Percentiles rank a stretch among this genome's conserved stretches.
These are phyloP conservation scores for Yarrowia galli DNA, from an alignment of 1,139 yeast species.

Conservation along the genomic window DNA sequence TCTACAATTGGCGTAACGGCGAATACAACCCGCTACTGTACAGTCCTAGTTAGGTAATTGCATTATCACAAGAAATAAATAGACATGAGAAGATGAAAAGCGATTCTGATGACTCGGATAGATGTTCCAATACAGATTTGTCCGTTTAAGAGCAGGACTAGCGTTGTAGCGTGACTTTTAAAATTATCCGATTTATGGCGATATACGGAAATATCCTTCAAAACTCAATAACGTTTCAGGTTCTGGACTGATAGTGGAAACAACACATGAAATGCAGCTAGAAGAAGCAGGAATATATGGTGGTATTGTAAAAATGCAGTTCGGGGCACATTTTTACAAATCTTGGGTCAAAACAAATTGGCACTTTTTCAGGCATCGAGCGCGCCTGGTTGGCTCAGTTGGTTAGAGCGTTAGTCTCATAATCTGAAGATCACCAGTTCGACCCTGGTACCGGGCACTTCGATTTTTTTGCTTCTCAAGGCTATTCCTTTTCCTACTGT, in stretches of 20 bases:
- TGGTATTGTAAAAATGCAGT: not conserved
- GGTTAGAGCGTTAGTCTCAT: slow-evolving; percentile 38
- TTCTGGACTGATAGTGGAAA: no score
- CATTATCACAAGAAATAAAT: not conserved
- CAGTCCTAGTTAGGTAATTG: slow-evolving; percentile 18
- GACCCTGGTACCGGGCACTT: slow-evolving; percentile 37
- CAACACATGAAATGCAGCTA: no score
- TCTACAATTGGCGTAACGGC: slow-evolving; percentile 15
- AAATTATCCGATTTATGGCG: no score
- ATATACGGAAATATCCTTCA: no score
- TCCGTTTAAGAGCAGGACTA: no score
- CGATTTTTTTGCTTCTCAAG: not conserved
- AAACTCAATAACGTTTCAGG: no score
- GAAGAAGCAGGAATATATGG: not conserved
- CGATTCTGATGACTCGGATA: no score
- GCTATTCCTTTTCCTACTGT: not conserved
- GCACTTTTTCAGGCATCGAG: not conserved
- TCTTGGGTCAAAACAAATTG: not conserved
- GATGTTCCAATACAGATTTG: no score
- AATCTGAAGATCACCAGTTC: slow-evolving; percentile 38
- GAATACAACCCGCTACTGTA: slow-evolving; percentile 25
- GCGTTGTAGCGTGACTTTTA: no score
- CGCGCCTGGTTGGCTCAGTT: slow-evolving; percentile 35
- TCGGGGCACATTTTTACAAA: not conserved
- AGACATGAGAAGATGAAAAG: no score